Evolutionary conservation across 1,284 basidiomycete species (phyloP), one percentile per base, ranked within the genome.

Genomic region (Cryptococcus sp.): DNA sequence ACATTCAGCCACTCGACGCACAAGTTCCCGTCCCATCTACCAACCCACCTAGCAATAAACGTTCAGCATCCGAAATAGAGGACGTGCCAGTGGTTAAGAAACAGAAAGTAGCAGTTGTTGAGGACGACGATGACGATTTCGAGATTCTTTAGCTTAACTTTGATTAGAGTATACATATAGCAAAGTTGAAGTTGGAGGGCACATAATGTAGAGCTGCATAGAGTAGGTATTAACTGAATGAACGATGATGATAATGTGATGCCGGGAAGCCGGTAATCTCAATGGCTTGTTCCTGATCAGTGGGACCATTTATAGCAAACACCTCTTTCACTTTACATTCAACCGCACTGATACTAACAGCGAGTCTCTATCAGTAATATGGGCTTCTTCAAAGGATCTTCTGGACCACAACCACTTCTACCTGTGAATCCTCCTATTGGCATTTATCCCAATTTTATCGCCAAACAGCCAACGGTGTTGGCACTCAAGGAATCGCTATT

Each of bases 401-500:
- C 52, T 21, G 61, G 54, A 19, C 57, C 62, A 13, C 53, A 48
- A 1, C 48, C 45, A 24, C 57, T 74, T 13, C 47, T 43, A 11
- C 68, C 72, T 7, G 63, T 72, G 50, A 55, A 60, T 46, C 72
- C 72, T 9, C 68, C 69, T 3, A 41, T 73, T 2, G 72, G 68
- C 23, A 54, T 73, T 9, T 55, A 63, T 49, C 59, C 63, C 1
- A 23, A 62, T 34, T 72, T 57, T 57, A 45, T 49, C 45, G 60
- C 61, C 19, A 54, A 60, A 9, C 48, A 52, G 14, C 67, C 69
- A 3, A 66, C 64, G 0, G 68, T 67, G 0, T 57, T 76, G 21
- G 62, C 72, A 2, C 55, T 74, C 43, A 71, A 68, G 44, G 74
- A 75, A 53, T 64, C 65, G 48, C 61, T 62, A 18, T 68, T 74